Percentiles rank a stretch among this genome's conserved stretches.
Conservation (phyloP, 352 stramenopile genomes). For the Phytophthora constricta region DNA sequence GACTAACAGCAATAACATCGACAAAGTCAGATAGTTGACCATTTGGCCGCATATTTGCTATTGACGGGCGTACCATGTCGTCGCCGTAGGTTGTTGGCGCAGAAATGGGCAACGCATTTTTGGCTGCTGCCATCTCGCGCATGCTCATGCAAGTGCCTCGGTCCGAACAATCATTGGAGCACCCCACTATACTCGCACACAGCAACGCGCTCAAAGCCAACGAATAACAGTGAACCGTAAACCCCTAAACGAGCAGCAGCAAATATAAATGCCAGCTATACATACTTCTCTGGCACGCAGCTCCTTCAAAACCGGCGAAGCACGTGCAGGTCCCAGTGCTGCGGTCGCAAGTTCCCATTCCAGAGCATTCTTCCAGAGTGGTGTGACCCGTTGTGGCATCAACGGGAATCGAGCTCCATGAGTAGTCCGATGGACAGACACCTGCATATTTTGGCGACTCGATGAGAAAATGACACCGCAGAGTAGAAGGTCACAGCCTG, state of each 20-base stretch:
- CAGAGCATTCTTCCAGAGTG: conserved; percentile 82
- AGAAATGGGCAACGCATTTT: conserved; percentile 73
- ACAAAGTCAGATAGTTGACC: neutral
- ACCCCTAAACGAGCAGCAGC: neutral
- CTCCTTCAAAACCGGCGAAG: conserved; percentile 81
- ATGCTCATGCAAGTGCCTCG: conserved; percentile 86
- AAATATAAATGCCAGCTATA: neutral
- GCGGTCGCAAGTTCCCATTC: conserved; percentile 88
- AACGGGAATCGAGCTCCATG: conserved; percentile 62
- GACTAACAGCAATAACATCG: conserved; percentile 25
- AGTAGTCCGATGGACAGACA: conserved; percentile 58
- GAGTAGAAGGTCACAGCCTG: neutral
- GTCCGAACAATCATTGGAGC: conserved; percentile 74
- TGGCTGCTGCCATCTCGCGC: conserved; percentile 70
- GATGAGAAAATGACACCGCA: too few species aligned
- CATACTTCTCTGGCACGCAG: conserved; percentile 81
- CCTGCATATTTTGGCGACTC: too few species aligned
- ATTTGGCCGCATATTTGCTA: neutral
- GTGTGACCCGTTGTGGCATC: conserved; percentile 46
- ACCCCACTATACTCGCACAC: conserved; percentile 44
- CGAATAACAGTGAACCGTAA: conserved; percentile 1
- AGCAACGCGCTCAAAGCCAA: conserved; percentile 7
- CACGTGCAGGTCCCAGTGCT: conserved; percentile 75
- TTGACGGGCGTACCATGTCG: conserved; percentile 38
- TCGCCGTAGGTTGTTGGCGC: conserved; percentile 69